phyloP scores from a whole-genome alignment of 1,139 yeast genomes.

The Pichia sp. region DNA sequence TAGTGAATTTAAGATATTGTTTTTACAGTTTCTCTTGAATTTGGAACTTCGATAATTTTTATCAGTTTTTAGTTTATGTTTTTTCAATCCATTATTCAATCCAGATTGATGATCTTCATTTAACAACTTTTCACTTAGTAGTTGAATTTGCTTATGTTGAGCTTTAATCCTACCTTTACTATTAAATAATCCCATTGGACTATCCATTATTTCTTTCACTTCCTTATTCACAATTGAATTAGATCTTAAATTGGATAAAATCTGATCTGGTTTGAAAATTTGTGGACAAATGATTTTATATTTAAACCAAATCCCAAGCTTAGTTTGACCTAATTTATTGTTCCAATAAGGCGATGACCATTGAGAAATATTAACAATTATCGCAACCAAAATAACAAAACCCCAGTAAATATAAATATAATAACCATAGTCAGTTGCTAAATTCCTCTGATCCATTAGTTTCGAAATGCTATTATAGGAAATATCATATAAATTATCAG shows the following conservation, averaged over 20 bases:
- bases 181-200: conserved; percentile 13
- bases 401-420: conserved; percentile 29
- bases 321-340: conserved; percentile 19
- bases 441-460: conserved; percentile 24
- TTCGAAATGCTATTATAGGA: conserved; percentile 26
- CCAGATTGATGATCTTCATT: background rate
- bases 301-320: conserved; percentile 25
- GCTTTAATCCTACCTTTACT: conserved; percentile 2
- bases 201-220: conserved; percentile 4
- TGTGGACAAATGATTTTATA: conserved; percentile 30
- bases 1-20: conserved; percentile 9
- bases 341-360: conserved; percentile 30
- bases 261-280: conserved; percentile 19
- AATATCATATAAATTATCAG: conserved; percentile 19
- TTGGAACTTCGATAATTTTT: conserved; percentile 1
- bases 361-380: conserved; percentile 23
- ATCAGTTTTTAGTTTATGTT: background rate
- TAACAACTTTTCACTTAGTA: background rate
- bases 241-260: background rate
- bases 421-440: conserved; percentile 29
- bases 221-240: background rate
- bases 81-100: background rate
- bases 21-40: conserved; percentile 4
- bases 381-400: conserved; percentile 21
- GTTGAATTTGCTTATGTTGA: conserved; percentile 5